A percentile compares a stretch with the other conserved stretches of the same genome.
Evolutionary conservation across 805 yeast genomes (phyloP).

Genomic region (Naumovozyma baii): DNA sequence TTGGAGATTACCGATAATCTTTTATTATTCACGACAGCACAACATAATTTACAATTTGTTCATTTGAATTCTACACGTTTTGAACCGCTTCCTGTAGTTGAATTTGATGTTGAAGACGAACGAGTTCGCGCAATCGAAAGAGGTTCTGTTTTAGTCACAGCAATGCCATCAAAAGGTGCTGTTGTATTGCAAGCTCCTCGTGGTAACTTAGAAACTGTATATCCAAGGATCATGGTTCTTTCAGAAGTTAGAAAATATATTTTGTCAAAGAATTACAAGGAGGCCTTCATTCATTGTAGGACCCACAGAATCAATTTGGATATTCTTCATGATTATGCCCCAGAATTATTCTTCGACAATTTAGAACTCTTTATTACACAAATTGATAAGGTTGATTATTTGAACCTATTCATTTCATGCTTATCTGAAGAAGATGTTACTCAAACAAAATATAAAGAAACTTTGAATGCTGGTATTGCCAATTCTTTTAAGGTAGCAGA

Average conservation of each 20-base stretch:
- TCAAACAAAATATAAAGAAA: conserved; percentile 71
- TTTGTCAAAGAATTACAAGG: conserved; percentile 42
- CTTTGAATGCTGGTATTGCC: conserved; percentile 31
- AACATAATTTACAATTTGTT: conserved; percentile 69
- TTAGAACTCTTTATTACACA: conserved; percentile 60
- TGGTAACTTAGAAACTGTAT: conserved; percentile 90
- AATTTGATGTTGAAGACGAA: conserved; percentile 49
- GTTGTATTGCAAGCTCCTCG: conserved; percentile 89
- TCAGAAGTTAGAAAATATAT: conserved; percentile 71
- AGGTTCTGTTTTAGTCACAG: conserved; percentile 76
- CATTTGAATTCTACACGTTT: conserved; percentile 45
- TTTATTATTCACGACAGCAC: conserved; percentile 78
- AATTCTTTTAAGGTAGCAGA: conserved; percentile 25
- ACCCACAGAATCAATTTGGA: conserved; percentile 88
- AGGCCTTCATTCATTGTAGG: conserved; percentile 79
- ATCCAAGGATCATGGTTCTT: conserved; percentile 86
- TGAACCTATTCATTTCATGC: conserved; percentile 82
- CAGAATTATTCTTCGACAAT: conserved; percentile 54
- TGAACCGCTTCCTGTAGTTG: conserved; percentile 33
- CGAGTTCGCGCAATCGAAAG: conserved; percentile 82
- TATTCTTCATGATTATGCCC: conserved; percentile 78
- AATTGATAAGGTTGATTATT: conserved; percentile 59
- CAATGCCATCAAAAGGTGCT: conserved; percentile 71
- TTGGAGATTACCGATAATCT: conserved; percentile 61
- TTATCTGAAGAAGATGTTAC: conserved; percentile 81